Percentiles rank a stretch among this genome's conserved stretches.
Evolutionary conservation across 768 basidiomycete genomes (phyloP).

Genomic region (Clavulina sp.): DNA sequence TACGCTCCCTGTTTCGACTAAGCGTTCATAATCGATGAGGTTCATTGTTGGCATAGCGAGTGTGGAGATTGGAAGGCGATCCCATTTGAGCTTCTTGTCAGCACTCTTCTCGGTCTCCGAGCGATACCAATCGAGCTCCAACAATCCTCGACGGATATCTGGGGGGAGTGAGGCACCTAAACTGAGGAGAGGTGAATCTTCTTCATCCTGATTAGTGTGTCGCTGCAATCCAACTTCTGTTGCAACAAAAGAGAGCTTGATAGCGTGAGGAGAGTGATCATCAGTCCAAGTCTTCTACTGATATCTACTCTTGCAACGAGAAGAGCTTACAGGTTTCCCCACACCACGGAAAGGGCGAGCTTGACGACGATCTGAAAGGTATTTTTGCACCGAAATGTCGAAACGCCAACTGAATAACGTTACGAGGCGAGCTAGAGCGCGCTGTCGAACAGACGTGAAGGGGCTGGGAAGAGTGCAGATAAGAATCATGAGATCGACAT

Average conservation of each 20-base stretch:
- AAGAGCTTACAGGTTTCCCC: slow-evolving; percentile 27
- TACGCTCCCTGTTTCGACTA: too few species aligned
- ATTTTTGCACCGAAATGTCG: slow-evolving; percentile 45
- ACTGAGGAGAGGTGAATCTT: slow-evolving; percentile 30
- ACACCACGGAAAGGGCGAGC: slow-evolving; percentile 51
- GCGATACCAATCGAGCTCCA: slow-evolving; percentile 56
- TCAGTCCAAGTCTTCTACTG: too few species aligned
- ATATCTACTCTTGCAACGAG: too few species aligned
- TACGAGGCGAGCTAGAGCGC: slow-evolving; percentile 37
- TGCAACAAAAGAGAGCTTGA: slow-evolving; percentile 43
- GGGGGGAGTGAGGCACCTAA: slow-evolving; percentile 32
- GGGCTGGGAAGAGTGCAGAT: slow-evolving; percentile 22
- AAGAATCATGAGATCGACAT: background rate
- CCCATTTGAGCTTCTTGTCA: slow-evolving; percentile 20
- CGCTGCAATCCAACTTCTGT: slow-evolving; percentile 53
- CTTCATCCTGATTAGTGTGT: slow-evolving; percentile 38
- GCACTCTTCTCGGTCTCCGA: slow-evolving; percentile 22
- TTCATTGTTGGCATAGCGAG: slow-evolving; percentile 25
- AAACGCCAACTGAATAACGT: slow-evolving; percentile 49
- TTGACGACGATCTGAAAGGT: slow-evolving; percentile 40
- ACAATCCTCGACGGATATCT: slow-evolving; percentile 45
- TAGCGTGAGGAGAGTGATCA: background rate
- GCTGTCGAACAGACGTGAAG: slow-evolving; percentile 29
- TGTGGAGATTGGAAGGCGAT: slow-evolving; percentile 45
- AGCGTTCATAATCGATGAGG: background rate